These are phyloP conservation scores for Madurella fahalii DNA, from an alignment of 2,329 filamentous ascomycete species.

Conservation along the genomic window DNA sequence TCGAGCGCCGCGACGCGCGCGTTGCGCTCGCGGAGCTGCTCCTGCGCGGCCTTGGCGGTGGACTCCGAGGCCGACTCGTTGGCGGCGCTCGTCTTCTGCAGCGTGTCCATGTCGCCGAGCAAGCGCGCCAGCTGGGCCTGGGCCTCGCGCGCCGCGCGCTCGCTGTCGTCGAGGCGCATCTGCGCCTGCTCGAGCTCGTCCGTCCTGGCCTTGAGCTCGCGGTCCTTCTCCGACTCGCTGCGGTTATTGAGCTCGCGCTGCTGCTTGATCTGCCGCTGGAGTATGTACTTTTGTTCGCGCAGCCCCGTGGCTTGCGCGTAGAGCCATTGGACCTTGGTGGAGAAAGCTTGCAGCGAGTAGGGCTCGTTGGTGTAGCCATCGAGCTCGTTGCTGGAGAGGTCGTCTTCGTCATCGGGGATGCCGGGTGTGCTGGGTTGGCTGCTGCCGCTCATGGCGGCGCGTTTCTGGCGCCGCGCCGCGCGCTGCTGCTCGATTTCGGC, in stretches of 20 bases:
- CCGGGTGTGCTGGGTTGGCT: slow-evolving; percentile 20
- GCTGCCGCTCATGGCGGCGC: slow-evolving; percentile 48
- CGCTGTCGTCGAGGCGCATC: slow-evolving; percentile 30
- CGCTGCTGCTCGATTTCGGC: slow-evolving; percentile 52
- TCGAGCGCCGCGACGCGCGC: slow-evolving; percentile 43
- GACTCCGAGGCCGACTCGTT: slow-evolving; percentile 29
- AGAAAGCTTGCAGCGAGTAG: slow-evolving; percentile 74
- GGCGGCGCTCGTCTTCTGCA: slow-evolving; percentile 30
- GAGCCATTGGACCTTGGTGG: slow-evolving; percentile 71
- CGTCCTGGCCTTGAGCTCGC: slow-evolving; percentile 56
- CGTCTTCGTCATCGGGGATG: slow-evolving; percentile 51
- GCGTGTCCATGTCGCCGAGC: slow-evolving; percentile 44
- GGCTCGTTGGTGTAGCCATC: slow-evolving; percentile 51
- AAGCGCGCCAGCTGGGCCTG: slow-evolving; percentile 48
- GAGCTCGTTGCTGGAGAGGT: slow-evolving; percentile 58
- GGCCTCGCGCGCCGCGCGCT: slow-evolving; percentile 35
- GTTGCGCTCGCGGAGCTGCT: slow-evolving; percentile 42
- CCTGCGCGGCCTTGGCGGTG: slow-evolving; percentile 34
- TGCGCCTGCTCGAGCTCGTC: slow-evolving; percentile 48
- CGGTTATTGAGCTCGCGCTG: slow-evolving; percentile 90
- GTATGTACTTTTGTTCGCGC: slow-evolving; percentile 81
- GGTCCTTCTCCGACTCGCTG: slow-evolving; percentile 68
- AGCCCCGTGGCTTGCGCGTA: slow-evolving; percentile 72
- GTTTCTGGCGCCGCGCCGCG: slow-evolving; percentile 48
- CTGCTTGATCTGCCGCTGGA: slow-evolving; percentile 90